Evolutionary conservation across 345 rosid genomes (phyloP).

Genomic region (Viola odorata): DNA sequence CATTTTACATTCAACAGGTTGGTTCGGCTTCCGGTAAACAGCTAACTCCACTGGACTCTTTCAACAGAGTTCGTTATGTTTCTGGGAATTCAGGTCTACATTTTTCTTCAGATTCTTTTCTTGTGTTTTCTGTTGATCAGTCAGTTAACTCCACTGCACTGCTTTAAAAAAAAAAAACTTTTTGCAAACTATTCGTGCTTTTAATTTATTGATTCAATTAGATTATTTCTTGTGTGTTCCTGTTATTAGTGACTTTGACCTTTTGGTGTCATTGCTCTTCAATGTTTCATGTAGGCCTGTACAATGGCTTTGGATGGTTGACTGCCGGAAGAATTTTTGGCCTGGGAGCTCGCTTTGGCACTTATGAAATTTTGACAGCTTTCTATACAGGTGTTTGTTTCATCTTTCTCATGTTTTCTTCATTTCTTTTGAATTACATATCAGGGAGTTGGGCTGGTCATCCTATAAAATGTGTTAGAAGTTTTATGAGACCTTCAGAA

Average conservation of each 20-base stretch:
- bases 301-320: constrained; percentile 66
- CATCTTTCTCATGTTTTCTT: neutral
- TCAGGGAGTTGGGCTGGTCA: too few relatives aligned
- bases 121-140: too few relatives aligned
- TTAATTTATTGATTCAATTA: too few relatives aligned
- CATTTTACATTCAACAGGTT: constrained; percentile 40
- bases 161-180: too few relatives aligned
- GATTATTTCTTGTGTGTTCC: neutral
- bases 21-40: constrained; percentile 65
- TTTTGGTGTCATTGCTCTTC: neutral
- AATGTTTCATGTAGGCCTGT: constrained; percentile 52
- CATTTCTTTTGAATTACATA: too few relatives aligned
- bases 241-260: neutral
- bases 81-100: constrained; percentile 53
- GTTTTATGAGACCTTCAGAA: too few relatives aligned
- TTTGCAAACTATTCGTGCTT: too few relatives aligned
- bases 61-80: constrained; percentile 46
- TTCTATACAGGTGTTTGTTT: constrained; percentile 58
- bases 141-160: too few relatives aligned
- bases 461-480: too few relatives aligned
- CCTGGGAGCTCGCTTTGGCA: constrained; percentile 74
- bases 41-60: constrained; percentile 42
- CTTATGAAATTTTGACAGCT: constrained; percentile 74
- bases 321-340: constrained; percentile 60
- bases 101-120: constrained; percentile 1